These are phyloP conservation scores for Rhodomyrtus tomentosa DNA, from an alignment of 345 rosid species.

Conservation along the genomic window DNA sequence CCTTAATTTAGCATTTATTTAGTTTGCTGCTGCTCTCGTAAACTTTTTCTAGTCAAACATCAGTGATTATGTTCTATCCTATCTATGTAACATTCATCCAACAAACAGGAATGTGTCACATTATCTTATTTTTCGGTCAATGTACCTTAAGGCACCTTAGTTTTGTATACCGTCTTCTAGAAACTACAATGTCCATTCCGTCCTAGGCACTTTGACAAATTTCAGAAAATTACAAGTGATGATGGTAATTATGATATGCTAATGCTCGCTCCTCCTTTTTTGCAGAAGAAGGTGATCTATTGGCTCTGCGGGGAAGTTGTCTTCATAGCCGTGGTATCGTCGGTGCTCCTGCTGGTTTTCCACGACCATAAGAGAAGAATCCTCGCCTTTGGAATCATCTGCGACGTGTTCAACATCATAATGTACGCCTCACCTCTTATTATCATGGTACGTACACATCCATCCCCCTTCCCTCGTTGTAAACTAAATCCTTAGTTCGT, in stretches of 20 bases:
- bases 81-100: not conserved
- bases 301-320: constrained; percentile 2
- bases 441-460: constrained; percentile 7
- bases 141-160: not conserved
- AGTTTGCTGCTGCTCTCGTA: not conserved
- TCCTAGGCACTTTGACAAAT: not conserved
- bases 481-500: not conserved
- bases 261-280: not conserved
- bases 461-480: not conserved
- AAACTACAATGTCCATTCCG: not conserved
- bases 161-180: not conserved
- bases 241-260: not conserved
- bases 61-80: not conserved
- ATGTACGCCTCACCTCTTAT: constrained; percentile 29
- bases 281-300: constrained; percentile 14
- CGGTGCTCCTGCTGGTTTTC: not conserved
- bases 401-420: constrained; percentile 20
- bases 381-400: constrained; percentile 11
- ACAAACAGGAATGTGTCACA: not conserved
- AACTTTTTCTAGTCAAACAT: not conserved
- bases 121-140: not conserved
- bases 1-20: not conserved
- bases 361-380: constrained; percentile 6
- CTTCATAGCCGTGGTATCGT: not conserved
- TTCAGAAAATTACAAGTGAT: not conserved